Base-by-base conservation (phyloP, 2,329 filamentous ascomycete genomes). In the Epichloe gansuensis region DNA sequence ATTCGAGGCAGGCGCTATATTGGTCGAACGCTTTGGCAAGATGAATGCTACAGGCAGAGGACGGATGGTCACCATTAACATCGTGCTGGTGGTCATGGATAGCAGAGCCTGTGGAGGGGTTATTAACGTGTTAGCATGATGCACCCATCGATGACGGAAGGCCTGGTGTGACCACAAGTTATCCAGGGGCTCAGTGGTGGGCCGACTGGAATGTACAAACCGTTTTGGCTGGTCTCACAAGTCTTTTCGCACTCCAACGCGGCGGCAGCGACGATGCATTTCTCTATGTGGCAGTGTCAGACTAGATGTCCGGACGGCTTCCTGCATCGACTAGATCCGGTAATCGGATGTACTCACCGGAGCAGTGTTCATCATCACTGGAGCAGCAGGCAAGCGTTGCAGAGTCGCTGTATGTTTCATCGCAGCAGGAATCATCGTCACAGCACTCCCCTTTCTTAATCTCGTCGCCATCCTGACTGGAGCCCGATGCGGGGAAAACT, bases 1-100 rank as follows among this genome's bases (percentile, higher is more conserved):
- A 60, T 43, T 67, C 61, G n/a, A 69, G 61, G 47, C 67, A 67
- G 50, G 59, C 60, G 53, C 58, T 63, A 49, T 69, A 68, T 44
- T 64, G 61, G 17, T 66, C 60, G 44, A 68, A 65, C 1, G 66
- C 66, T 25, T 59, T 60, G 47, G 55, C 53, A 1, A 68, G 58
- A 47, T 69, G 66, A 35, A 60, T 60, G 39, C 49, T 61, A 46
- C 66, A 68, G 7, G 66, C 65, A 6, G 57, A 55, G 9, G 54
- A 53, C 3, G 52, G 57, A 43, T 61, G 62, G 5, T 59, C 55
- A 31, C 62, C 61, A 45, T 61, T 45, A 13, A 56, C 53, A 51
- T 63, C 62, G 51, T 66, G 64, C 49, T 43, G 51, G 52, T 65
- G 63, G 5, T 57, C 38, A 49, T 64, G 60, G 35, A 49, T 55